Base-by-base conservation (phyloP, 1,284 basidiomycete species). In the Dichomitus squalens region DNA sequence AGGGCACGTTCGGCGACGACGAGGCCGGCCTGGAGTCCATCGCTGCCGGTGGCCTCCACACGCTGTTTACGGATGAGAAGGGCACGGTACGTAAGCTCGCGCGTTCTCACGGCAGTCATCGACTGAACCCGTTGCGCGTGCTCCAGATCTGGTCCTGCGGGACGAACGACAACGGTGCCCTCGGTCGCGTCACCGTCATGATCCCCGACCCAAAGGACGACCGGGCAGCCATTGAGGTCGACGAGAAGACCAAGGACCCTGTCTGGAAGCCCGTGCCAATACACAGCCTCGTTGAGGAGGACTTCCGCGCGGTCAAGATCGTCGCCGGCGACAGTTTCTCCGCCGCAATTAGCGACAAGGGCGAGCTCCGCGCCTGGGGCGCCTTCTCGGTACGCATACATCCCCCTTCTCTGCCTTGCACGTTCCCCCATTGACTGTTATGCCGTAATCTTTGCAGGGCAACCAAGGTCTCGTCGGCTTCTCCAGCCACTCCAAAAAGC, bases 161-260 rank as follows among this genome's bases (percentile, higher is more conserved):
- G 46, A 88, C 93, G 62, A 97, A 98, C 71, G 95, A 98, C 71
- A 90, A 94, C 66, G 95, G 92, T 52, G 91, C 93, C 38, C 82
- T 98, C 25, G 95, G 96, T n/a, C 85, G 94, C 57, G 73, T 84
- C 58, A 95, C 93, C 1, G 77, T 81, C 51, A 83, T 89, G 55
- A 80, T 91, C 36, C 82, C 87, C 8, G 85, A 93, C 68, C 85
- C 86, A 44, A 76, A 83, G 23, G 82, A 87, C 49, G 81, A 84
- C 7, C 82, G 75, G 9, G 70, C 79, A 46, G 80, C 80, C 58
- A 72, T 92, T 54, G 87, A 89, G 60, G 75, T 86, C n/a, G 93
- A 96, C 64, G 86, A 89, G 52, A 81, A 93, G 59, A 93, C 93
- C 46, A 82, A 87, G 46, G 75, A 83, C 51, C 95, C 94, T 7